phyloP scores from a whole-genome alignment of 257 asterid species.

The Eucommia ulmoides region DNA sequence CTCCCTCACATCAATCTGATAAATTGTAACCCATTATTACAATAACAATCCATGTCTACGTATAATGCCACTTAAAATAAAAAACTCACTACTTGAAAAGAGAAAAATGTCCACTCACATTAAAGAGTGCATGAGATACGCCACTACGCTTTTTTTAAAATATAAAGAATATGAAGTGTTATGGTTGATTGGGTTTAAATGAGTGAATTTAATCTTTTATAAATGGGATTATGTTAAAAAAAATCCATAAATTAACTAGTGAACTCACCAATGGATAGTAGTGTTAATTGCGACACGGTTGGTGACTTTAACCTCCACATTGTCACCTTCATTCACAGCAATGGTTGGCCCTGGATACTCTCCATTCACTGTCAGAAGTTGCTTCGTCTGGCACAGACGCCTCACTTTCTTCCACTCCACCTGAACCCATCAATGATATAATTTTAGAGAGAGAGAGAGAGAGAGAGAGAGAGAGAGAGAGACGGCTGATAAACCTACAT shows the following conservation, averaged over 20 bases:
- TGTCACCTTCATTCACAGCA: constrained; percentile 62
- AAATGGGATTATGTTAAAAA: background rate
- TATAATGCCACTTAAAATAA: no score
- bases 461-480: background rate
- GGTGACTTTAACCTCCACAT: constrained; percentile 43
- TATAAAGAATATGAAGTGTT: background rate
- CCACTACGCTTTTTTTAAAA: no score
- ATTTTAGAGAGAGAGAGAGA: background rate
- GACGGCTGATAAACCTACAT: constrained; percentile 17
- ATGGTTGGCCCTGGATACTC: constrained; percentile 69
- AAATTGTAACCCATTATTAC: no score
- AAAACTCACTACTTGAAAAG: no score
- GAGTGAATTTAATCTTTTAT: background rate
- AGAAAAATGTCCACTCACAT: no score
- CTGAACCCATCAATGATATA: constrained; percentile 21
- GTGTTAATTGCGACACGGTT: constrained; percentile 47
- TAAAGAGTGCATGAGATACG: no score
- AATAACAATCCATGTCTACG: no score
- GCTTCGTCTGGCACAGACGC: constrained; percentile 47
- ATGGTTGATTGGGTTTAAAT: background rate
- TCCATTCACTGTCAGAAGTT: constrained; percentile 46
- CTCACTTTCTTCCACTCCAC: constrained; percentile 50
- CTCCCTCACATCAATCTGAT: no score
- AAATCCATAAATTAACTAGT: no score
- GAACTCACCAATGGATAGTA: constrained; percentile 59